Conservation (phyloP, 352 stramenopile genomes). For the Phytophthora multivora region DNA sequence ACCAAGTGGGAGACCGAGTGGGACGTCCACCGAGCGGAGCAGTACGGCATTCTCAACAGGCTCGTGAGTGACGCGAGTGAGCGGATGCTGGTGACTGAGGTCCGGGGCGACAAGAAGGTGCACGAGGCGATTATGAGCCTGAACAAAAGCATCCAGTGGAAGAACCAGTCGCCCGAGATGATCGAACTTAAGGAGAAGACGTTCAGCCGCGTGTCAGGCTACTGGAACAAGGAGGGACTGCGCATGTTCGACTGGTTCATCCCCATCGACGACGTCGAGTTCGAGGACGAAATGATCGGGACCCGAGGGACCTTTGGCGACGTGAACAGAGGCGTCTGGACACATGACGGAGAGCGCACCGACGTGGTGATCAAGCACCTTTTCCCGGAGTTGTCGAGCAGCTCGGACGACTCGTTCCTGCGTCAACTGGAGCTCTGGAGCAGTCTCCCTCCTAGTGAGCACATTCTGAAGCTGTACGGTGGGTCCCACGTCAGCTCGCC, state of each 20-base stretch:
- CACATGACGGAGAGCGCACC: constrained; percentile 20
- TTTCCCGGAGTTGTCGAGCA: not conserved
- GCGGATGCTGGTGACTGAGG: constrained; percentile 19
- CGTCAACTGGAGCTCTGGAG: constrained; percentile 44
- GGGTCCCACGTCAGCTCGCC: constrained; percentile 35
- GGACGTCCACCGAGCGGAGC: constrained; percentile 1
- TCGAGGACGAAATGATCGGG: constrained; percentile 11
- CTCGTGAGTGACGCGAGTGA: not conserved
- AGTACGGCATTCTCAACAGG: constrained; percentile 11
- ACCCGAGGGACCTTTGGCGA: constrained; percentile 16
- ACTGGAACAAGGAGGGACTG: constrained; percentile 6
- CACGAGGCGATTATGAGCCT: constrained; percentile 25
- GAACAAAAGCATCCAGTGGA: constrained; percentile 12
- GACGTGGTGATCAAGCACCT: constrained; percentile 20
- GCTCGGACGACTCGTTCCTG: constrained; percentile 25
- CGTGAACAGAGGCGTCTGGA: constrained; percentile 15
- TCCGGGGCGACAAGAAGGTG: constrained; percentile 24
- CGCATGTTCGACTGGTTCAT: constrained; percentile 32
- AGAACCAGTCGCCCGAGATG: constrained; percentile 11
- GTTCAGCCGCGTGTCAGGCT: constrained; percentile 8
- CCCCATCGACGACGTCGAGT: constrained; percentile 29
- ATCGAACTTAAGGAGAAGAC: constrained; percentile 13
- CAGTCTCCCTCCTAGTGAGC: constrained; percentile 19
- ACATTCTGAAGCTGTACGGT: constrained; percentile 46
- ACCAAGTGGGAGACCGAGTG: constrained; percentile 9